phyloP scores from a whole-genome alignment of 2,329 filamentous ascomycete genomes.

The Colletotrichum cuscutae region DNA sequence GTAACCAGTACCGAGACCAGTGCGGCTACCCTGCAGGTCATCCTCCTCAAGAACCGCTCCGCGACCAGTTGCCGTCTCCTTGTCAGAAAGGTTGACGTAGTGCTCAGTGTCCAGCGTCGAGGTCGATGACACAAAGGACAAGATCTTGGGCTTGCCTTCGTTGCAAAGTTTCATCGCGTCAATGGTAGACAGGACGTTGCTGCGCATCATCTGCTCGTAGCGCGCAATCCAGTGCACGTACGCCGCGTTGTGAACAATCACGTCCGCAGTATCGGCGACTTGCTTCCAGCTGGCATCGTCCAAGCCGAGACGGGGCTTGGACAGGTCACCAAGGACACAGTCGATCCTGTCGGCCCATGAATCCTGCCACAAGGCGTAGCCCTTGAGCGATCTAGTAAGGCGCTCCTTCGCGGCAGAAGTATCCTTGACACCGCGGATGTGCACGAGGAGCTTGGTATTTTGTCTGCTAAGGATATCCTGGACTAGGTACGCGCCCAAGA shows the following conservation, averaged over 20 bases:
- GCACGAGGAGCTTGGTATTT: constrained; percentile 18
- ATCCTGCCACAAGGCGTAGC: constrained; percentile 83
- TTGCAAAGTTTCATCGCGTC: constrained; percentile 81
- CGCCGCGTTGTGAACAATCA: constrained; percentile 85
- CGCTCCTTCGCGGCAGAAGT: constrained; percentile 42
- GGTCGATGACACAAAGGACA: constrained; percentile 86
- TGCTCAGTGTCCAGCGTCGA: constrained; percentile 84
- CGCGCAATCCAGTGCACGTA: constrained; percentile 83
- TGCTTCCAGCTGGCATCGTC: constrained; percentile 71
- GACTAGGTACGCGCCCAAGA: constrained; percentile 84
- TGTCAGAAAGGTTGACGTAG: constrained; percentile 78
- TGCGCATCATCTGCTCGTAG: constrained; percentile 75
- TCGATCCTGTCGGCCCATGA: constrained; percentile 75
- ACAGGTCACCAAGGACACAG: constrained; percentile 78
- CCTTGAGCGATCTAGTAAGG: constrained; percentile 71
- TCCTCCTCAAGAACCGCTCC: constrained; percentile 78
- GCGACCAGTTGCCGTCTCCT: constrained; percentile 54
- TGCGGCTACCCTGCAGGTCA: constrained; percentile 79
- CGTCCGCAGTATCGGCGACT: constrained; percentile 74
- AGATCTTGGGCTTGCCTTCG: constrained; percentile 79
- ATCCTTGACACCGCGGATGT: constrained; percentile 54
- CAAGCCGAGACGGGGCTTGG: constrained; percentile 78
- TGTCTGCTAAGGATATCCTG: constrained; percentile 76
- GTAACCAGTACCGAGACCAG: constrained; percentile 85
- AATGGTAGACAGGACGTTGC: constrained; percentile 84